A percentile compares a stretch with the other conserved stretches of the same genome.
Evolutionary conservation across 257 asterid genomes (phyloP).

Genomic region (Datura wrightii): DNA sequence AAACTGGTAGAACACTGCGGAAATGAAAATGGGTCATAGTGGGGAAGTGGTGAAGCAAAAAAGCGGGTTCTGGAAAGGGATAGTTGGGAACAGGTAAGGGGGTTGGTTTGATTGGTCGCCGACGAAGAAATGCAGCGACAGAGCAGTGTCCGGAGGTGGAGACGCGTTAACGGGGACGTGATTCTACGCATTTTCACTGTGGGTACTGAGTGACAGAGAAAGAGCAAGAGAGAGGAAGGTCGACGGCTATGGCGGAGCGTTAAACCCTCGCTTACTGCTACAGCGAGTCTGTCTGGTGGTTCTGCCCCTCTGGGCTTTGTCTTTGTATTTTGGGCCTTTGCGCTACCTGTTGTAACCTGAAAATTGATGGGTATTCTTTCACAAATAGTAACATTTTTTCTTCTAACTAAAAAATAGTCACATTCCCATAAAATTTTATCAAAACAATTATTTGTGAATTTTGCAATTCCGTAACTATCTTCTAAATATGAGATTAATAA

Average conservation of each 20-base stretch:
- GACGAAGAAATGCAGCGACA: conserved; percentile 47
- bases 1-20: conserved; percentile 28
- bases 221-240: neutral
- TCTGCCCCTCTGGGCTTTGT: neutral
- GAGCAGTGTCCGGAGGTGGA: conserved; percentile 56
- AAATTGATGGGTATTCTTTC: too few species aligned
- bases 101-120: conserved; percentile 36
- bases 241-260: conserved; percentile 8
- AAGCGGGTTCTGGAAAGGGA: conserved; percentile 24
- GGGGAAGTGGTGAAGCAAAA: conserved; percentile 35
- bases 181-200: conserved; percentile 64
- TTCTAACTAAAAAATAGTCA: too few species aligned
- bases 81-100: conserved; percentile 25
- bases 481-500: too few species aligned
- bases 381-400: too few species aligned
- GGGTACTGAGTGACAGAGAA: neutral
- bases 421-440: too few species aligned
- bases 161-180: conserved; percentile 46
- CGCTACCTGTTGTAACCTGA: neutral
- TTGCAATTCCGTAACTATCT: too few species aligned
- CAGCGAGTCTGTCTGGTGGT: neutral
- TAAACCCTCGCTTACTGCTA: conserved; percentile 23
- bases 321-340: neutral
- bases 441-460: too few species aligned
- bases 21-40: conserved; percentile 22